Conservation (phyloP, 805 yeast species). For the Myxozyma neglecta region DNA sequence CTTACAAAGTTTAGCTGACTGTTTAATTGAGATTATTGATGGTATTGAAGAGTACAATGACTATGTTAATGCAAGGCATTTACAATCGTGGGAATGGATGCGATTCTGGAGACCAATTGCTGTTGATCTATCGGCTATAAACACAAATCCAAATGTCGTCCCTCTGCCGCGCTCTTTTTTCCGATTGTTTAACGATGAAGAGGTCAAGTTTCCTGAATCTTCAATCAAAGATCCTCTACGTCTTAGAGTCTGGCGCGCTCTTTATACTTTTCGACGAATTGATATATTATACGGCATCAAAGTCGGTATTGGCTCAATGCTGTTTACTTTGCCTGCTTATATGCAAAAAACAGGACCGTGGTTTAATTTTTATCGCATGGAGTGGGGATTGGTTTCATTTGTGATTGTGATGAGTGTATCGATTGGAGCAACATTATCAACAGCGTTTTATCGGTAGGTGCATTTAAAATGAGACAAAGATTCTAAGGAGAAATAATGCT, state of each 20-base stretch:
- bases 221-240: constrained; percentile 18
- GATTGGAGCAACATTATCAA: constrained; percentile 79
- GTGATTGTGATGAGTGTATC: constrained; percentile 84
- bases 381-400: constrained; percentile 82
- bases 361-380: constrained; percentile 71
- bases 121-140: background rate
- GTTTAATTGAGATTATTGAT: constrained; percentile 42
- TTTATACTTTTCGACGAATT: constrained; percentile 56
- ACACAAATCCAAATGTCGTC: background rate
- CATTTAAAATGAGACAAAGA: constrained; percentile 36
- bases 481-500: background rate
- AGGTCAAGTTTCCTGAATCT: background rate
- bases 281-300: constrained; percentile 78
- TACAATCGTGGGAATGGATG: constrained; percentile 11
- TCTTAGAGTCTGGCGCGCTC: constrained; percentile 41
- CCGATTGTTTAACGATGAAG: background rate
- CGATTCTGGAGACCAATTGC: background rate
- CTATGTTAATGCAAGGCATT: background rate
- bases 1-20: constrained; percentile 59
- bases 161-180: background rate
- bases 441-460: constrained; percentile 55
- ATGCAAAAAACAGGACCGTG: constrained; percentile 52
- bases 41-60: constrained; percentile 3
- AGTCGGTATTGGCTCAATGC: constrained; percentile 74
- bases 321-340: constrained; percentile 67